phyloP scores from a whole-genome alignment of 192 early-diverging fungal genomes.

The Phlyctochytrium bullatum region DNA sequence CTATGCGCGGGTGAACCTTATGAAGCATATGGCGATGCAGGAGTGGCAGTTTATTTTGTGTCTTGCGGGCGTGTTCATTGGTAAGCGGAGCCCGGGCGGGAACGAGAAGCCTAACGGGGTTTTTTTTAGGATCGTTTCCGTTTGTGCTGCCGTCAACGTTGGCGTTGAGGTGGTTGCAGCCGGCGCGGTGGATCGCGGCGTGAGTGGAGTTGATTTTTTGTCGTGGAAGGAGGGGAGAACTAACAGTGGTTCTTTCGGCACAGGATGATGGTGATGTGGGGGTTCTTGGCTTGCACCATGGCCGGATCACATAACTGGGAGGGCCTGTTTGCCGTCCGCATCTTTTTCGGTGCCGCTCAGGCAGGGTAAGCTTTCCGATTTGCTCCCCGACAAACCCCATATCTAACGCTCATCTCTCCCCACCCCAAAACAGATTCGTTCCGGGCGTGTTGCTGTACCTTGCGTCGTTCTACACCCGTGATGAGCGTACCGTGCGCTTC shows the following conservation, averaged over 20 bases:
- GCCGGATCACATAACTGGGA: conserved; percentile 14
- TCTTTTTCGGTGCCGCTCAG: conserved; percentile 28
- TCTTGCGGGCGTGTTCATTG: conserved; percentile 14
- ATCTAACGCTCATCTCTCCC: neutral
- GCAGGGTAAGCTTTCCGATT: conserved; percentile 21
- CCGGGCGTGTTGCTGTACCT: conserved; percentile 29
- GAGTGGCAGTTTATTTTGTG: conserved; percentile 12
- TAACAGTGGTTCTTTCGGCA: neutral
- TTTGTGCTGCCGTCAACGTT: conserved; percentile 22
- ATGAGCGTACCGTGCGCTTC: conserved; percentile 37
- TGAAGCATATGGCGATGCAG: neutral
- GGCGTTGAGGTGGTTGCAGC: conserved; percentile 13
- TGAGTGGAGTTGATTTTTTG: too few species aligned
- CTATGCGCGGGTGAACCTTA: conserved; percentile 10
- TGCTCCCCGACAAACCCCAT: neutral
- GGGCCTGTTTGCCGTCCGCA: conserved; percentile 19
- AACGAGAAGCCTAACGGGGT: neutral
- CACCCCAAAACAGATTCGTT: conserved; percentile 25
- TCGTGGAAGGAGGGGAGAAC: too few species aligned
- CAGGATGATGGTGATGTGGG: conserved; percentile 23
- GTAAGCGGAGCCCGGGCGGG: neutral
- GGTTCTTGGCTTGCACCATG: conserved; percentile 16
- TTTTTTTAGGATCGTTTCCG: conserved; percentile 10
- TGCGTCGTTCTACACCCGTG: conserved; percentile 36
- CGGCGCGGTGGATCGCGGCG: conserved; percentile 23